Conservation (phyloP, 176 grass and related monocot species). For the Rhipidocladum racemiflorum region DNA sequence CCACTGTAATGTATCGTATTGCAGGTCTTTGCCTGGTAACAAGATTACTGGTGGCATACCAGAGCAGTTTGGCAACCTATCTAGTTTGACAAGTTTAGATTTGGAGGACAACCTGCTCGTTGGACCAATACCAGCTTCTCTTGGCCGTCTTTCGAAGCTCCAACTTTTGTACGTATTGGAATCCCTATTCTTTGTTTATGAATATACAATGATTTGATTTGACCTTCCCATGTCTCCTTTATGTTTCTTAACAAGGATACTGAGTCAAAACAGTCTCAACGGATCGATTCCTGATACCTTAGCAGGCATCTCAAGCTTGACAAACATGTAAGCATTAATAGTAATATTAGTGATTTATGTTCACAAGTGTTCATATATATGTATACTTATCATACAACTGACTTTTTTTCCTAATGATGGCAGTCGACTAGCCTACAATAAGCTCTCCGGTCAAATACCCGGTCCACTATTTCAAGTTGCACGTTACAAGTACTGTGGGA, state of each 20-base stretch:
- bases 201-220: slow-evolving; percentile 8
- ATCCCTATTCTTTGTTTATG: slow-evolving; percentile 15
- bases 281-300: slow-evolving; percentile 70
- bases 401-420: slow-evolving; percentile 36
- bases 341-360: slow-evolving; percentile 16
- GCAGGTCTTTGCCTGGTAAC: slow-evolving; percentile 71
- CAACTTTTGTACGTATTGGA: slow-evolving; percentile 60
- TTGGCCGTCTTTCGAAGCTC: slow-evolving; percentile 72
- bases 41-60: slow-evolving; percentile 78
- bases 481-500: slow-evolving; percentile 83
- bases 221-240: not conserved
- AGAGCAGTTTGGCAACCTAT: slow-evolving; percentile 68
- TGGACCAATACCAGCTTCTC: slow-evolving; percentile 81
- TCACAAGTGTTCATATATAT: not conserved
- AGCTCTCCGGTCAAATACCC: slow-evolving; percentile 83
- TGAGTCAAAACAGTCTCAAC: slow-evolving; percentile 78
- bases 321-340: slow-evolving; percentile 71
- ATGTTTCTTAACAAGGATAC: slow-evolving; percentile 57
- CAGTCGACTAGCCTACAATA: slow-evolving; percentile 90
- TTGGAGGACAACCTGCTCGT: slow-evolving; percentile 70
- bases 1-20: slow-evolving; percentile 23
- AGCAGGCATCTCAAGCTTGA: slow-evolving; percentile 66
- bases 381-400: not conserved
- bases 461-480: slow-evolving; percentile 74
- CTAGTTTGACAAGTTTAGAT: slow-evolving; percentile 66